These are phyloP conservation scores for Helotiales sp. DNA, from an alignment of 2,329 filamentous ascomycete species.

Conservation along the genomic window DNA sequence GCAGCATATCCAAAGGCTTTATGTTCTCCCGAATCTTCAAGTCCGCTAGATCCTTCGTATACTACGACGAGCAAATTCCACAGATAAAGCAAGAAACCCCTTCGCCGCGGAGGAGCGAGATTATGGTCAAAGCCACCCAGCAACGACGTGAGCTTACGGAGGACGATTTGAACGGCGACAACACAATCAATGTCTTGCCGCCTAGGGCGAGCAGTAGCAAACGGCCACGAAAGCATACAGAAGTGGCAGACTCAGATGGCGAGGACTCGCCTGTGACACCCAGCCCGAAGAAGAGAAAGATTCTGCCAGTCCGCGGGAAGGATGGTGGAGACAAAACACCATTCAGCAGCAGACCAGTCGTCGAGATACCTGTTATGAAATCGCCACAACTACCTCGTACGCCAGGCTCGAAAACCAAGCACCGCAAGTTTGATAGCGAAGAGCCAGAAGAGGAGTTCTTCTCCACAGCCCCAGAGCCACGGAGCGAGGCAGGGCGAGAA, in stretches of 20 bases:
- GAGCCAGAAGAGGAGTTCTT: slow-evolving; percentile 19
- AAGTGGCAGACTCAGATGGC: slow-evolving; percentile 8
- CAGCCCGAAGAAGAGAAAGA: slow-evolving; percentile 28
- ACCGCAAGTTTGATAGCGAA: slow-evolving; percentile 29
- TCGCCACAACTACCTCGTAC: background rate
- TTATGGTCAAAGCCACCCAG: slow-evolving; percentile 28
- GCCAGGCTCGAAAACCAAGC: slow-evolving; percentile 13
- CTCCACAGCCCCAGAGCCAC: slow-evolving; percentile 12
- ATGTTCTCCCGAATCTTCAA: slow-evolving; percentile 32
- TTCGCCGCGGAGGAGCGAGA: background rate
- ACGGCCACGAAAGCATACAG: slow-evolving; percentile 11
- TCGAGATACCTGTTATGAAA: slow-evolving; percentile 27
- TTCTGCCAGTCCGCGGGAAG: slow-evolving; percentile 24
- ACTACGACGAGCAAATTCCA: too few species aligned
- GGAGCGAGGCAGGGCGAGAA: background rate
- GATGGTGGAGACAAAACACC: slow-evolving; percentile 12
- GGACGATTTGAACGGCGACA: slow-evolving; percentile 10
- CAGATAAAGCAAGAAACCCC: too few species aligned
- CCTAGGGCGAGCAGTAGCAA: background rate
- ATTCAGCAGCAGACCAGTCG: slow-evolving; percentile 20
- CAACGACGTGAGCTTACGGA: slow-evolving; percentile 5
- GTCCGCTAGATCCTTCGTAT: slow-evolving; percentile 22
- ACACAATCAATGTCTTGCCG: slow-evolving; percentile 17
- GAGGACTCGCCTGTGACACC: slow-evolving; percentile 12
- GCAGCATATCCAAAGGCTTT: slow-evolving; percentile 1